Conservation (phyloP, 371 early-diverging fungal species). For the Vairimorpha ceranae region DNA sequence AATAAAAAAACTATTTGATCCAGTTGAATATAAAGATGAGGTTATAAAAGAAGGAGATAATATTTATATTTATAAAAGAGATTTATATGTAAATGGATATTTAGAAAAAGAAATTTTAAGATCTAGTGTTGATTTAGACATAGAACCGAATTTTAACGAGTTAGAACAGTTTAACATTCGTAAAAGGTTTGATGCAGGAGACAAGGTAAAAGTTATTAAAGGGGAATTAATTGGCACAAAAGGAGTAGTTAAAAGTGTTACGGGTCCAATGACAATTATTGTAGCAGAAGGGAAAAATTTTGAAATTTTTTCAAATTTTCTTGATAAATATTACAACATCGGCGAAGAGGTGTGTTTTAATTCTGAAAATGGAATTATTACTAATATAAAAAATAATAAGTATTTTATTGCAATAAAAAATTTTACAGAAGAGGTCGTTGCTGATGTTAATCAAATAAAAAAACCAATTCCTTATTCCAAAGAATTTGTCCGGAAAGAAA, state of each 20-base stretch:
- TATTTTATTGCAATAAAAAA: slow-evolving; percentile 60
- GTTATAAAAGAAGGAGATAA: slow-evolving; percentile 64
- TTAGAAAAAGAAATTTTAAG: slow-evolving; percentile 77
- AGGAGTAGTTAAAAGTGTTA: slow-evolving; percentile 71
- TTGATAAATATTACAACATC: slow-evolving; percentile 73
- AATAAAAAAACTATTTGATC: slow-evolving; percentile 53
- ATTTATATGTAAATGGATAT: slow-evolving; percentile 76
- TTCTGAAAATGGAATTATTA: slow-evolving; percentile 69
- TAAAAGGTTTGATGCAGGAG: slow-evolving; percentile 70
- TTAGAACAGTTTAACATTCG: slow-evolving; percentile 65
- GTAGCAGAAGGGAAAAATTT: slow-evolving; percentile 64
- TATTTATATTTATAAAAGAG: slow-evolving; percentile 71
- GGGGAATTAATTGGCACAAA: slow-evolving; percentile 76
- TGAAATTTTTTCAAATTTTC: slow-evolving; percentile 61
- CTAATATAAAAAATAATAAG: slow-evolving; percentile 70
- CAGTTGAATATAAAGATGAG: slow-evolving; percentile 44
- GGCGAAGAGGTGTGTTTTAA: slow-evolving; percentile 68
- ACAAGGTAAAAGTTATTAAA: slow-evolving; percentile 74
- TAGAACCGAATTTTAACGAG: slow-evolving; percentile 82
- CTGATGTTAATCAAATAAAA: slow-evolving; percentile 60
- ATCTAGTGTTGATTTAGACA: slow-evolving; percentile 68
- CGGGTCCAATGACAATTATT: slow-evolving; percentile 65
- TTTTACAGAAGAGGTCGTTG: slow-evolving; percentile 58
- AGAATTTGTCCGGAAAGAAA: slow-evolving; percentile 57
- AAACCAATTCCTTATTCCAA: slow-evolving; percentile 67